A percentile compares a stretch with the other conserved stretches of the same genome.
Conservation (phyloP, 208 protist genomes). For the Trypanosoma congolense region DNA sequence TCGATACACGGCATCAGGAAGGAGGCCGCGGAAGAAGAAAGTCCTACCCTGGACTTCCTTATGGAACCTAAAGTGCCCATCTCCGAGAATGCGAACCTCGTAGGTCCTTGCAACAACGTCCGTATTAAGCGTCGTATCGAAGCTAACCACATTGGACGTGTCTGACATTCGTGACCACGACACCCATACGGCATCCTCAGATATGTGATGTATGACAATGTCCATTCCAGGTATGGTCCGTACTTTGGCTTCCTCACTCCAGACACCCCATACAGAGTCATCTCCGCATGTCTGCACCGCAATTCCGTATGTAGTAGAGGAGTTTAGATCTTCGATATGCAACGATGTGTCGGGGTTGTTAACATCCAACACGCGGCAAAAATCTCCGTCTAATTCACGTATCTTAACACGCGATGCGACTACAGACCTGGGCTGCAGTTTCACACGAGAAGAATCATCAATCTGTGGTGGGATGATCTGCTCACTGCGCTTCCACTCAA, state of each 20-base stretch:
- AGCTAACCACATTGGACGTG: conserved; percentile 39
- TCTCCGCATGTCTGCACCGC: conserved; percentile 89
- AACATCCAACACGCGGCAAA: conserved; percentile 58
- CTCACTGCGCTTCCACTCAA: conserved; percentile 73
- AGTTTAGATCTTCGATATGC: conserved; percentile 56
- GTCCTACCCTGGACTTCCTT: conserved; percentile 64
- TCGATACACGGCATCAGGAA: conserved; percentile 82
- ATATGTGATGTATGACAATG: conserved; percentile 79
- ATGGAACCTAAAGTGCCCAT: conserved; percentile 69
- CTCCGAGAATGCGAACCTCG: conserved; percentile 73
- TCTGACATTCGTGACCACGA: conserved; percentile 76
- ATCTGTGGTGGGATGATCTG: conserved; percentile 66
- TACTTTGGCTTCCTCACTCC: conserved; percentile 83
- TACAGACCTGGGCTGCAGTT: conserved; percentile 66
- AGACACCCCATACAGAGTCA: conserved; percentile 88
- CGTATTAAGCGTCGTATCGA: conserved; percentile 75
- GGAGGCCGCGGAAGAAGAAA: conserved; percentile 86
- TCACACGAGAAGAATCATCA: conserved; percentile 37
- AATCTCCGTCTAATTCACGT: conserved; percentile 60
- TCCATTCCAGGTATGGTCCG: conserved; percentile 83
- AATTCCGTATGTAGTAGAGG: conserved; percentile 83
- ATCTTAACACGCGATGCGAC: conserved; percentile 79
- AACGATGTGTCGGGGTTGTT: conserved; percentile 61
- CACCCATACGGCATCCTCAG: conserved; percentile 87
- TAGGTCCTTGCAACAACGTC: conserved; percentile 74